These are phyloP conservation scores for Penium margaritaceum DNA, from an alignment of 139 green algal genomes.

Conservation along the genomic window DNA sequence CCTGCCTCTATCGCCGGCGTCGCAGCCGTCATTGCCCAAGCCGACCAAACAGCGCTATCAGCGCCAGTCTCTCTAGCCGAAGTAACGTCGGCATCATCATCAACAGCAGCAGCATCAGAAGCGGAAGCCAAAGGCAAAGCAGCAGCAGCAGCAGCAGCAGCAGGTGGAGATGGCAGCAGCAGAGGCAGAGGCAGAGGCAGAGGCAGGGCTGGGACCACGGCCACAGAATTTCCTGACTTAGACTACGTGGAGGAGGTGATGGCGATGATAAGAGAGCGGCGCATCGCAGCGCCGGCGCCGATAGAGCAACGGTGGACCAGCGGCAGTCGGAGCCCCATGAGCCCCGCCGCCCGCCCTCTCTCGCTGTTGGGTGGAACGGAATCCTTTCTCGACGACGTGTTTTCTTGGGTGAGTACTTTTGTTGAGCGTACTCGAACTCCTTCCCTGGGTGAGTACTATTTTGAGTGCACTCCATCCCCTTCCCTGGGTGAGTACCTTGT, in stretches of 20 bases:
- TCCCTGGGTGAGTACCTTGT: too few relatives aligned
- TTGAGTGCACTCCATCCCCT: too few relatives aligned
- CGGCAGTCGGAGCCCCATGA: constrained; percentile 61
- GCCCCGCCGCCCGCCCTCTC: constrained; percentile 54
- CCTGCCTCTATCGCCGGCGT: constrained; percentile 14
- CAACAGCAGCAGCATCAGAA: neutral
- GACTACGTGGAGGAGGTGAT: constrained; percentile 72
- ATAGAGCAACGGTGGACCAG: constrained; percentile 94
- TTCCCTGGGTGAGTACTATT: too few relatives aligned
- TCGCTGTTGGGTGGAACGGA: too few relatives aligned
- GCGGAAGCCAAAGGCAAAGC: neutral
- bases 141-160: neutral
- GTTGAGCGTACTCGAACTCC: too few relatives aligned
- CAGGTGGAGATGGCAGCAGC: constrained; percentile 26
- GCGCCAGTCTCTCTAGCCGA: neutral
- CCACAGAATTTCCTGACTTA: constrained; percentile 51
- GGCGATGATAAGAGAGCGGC: constrained; percentile 57
- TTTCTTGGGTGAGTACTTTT: too few relatives aligned
- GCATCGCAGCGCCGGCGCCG: constrained; percentile 72
- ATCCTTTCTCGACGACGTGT: too few relatives aligned
- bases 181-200: too few relatives aligned
- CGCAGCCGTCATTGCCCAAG: neutral
- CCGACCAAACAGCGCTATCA: neutral
- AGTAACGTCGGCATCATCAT: neutral
- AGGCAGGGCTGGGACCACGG: too few relatives aligned